Evolutionary conservation across 1,139 yeast genomes (phyloP), one percentile per base, ranked within the genome.

Genomic region (Eremothecium cymbalariae): DNA sequence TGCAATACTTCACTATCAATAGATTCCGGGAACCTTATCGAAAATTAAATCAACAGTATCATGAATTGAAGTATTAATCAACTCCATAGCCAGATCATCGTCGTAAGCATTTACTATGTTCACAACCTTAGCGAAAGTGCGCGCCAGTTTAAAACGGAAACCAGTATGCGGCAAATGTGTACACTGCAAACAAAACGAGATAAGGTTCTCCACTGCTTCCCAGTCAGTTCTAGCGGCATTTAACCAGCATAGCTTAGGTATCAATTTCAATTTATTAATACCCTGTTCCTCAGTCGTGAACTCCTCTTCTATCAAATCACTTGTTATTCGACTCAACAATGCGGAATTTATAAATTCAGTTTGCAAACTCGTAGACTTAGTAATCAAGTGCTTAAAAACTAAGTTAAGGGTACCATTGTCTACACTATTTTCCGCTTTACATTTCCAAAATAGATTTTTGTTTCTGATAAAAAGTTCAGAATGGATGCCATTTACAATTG

Each of bases 121-220:
- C 1, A 57, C 19, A 7, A 60, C 33, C 33, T 60, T 60, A 1
- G 52, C 45, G 35, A 55, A 59, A 11, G 54, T 56, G 38, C 50
- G 53, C 8, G 65, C 61, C 9, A 60, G 27, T 3, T 42, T 40
- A 25, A 58, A 58, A 29, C 65, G 48, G 1, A 51, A 45, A 45
- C 59, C 48, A 43, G 59, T 60, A 25, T 47, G 57, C 17, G 40
- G 39, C 11, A 50, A 40, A n/a, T 43, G 32, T 43, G 49, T 55
- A 55, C 44, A 67, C 60, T 36, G 57, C 55, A 35, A 67, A 43
- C 51, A 74, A 73, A 43, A 76, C 29, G 61, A 58, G 1, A 74
- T 45, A 1, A 69, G 62, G 2, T 57, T 59, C 40, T 74, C 80
- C 3, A 70, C 54, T 2, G 44, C 21, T 4, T 57, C 63, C 46